Evolutionary conservation across 2,329 filamentous ascomycete genomes (phyloP), one percentile per base, ranked within the genome.

Genomic region (Metarhizium robertsii): DNA sequence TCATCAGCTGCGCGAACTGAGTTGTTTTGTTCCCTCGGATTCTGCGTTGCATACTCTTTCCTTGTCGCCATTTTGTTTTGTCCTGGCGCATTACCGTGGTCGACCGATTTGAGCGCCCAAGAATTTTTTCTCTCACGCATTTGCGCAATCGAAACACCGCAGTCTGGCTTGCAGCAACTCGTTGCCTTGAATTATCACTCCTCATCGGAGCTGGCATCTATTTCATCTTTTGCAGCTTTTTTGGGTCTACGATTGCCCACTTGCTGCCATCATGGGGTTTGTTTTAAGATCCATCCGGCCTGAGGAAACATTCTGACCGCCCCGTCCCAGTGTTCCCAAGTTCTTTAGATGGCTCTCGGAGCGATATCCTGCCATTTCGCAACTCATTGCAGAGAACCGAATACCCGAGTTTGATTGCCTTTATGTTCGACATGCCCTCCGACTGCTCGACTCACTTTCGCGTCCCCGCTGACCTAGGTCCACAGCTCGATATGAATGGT

Each of bases 311-410:
- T 53, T 62, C 58, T 54, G 42, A 55, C 59, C 11, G 54, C 60
- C 60, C 42, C 50, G 29, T 56, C 55, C 53, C 59, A 81, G 81
- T 79, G 80, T 84, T 61, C 88, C 88, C 69, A 96, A 96, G 70
- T 96, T 96, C 79, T 96, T 96, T 78, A 83, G 94, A 82, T 99
- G 95, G 94, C 88, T 99, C 80, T 96, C 92, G 58, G 95, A 99
- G 83, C 87, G 95, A 65, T 99, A 99, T 82, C 94, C 94, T 55
- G 86, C 94, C 59, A 99, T 99, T 71, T 99, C 94, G 53, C 92
- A 97, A 79, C 80, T 99, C 66, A 99, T 99, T 69, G 91, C 92
- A 54, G 94, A 99, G 77, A 99, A 96, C 73, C 88, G 94, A 65
- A 99, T 99, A 72, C 94, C 94, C 61, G 95, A 99, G 73, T 99